Conservation (phyloP, 331 rosid species). For the Telfairia occidentalis region DNA sequence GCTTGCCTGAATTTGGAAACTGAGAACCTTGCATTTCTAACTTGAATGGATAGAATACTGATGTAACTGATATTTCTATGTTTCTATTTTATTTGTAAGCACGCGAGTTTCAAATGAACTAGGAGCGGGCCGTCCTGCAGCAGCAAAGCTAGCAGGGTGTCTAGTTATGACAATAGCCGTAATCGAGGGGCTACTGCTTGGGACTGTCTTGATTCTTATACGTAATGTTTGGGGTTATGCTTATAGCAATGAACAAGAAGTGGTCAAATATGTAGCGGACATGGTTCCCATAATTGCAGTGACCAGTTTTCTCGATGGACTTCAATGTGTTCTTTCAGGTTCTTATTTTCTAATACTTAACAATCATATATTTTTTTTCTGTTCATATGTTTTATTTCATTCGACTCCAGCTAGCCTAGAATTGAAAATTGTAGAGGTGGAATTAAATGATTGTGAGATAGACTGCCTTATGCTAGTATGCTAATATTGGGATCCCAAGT, state of each 20-base stretch:
- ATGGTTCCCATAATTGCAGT: slow-evolving; percentile 57
- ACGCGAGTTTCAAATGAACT: slow-evolving; percentile 74
- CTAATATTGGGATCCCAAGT: neutral
- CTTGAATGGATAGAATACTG: neutral
- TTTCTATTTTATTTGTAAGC: slow-evolving; percentile 23
- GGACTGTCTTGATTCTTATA: slow-evolving; percentile 30
- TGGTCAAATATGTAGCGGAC: slow-evolving; percentile 34
- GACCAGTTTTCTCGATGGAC: slow-evolving; percentile 50
- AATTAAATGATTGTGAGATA: neutral
- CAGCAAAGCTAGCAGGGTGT: slow-evolving; percentile 49
- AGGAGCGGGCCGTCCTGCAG: slow-evolving; percentile 58
- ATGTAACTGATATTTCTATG: neutral
- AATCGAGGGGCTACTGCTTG: slow-evolving; percentile 34
- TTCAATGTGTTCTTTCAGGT: slow-evolving; percentile 74
- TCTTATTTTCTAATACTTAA: neutral
- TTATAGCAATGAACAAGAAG: slow-evolving; percentile 49
- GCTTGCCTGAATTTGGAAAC: neutral
- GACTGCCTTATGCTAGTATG: neutral
- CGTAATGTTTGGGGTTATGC: slow-evolving; percentile 64
- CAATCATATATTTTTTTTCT: neutral
- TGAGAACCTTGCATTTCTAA: neutral
- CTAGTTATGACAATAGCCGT: slow-evolving; percentile 36
- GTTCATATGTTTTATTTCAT: neutral
- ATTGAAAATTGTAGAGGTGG: neutral
- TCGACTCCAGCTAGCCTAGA: neutral